Evolutionary conservation across 768 basidiomycete genomes (phyloP), one percentile per base, ranked within the genome.

Genomic region (Trametes cinnabarina): DNA sequence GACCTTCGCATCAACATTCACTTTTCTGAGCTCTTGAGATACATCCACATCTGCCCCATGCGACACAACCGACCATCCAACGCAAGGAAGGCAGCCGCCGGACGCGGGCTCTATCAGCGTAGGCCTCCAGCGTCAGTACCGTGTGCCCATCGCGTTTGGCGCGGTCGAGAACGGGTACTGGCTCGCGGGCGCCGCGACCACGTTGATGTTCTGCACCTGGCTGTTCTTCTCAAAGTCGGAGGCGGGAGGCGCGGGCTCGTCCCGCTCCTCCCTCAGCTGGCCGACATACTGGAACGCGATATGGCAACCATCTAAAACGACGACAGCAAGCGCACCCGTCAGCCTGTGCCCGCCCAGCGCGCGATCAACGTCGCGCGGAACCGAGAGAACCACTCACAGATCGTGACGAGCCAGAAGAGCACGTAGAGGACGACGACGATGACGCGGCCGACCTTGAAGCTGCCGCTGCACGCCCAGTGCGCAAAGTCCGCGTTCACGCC

Each of bases 221-320:
- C 7, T 34, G 52, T 58, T 50, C 47, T 65, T 60, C 55, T 63
- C 63, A 42, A 22, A 11, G 30, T 62, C 60, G 25, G 37, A 10
- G 51, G 22, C n/a, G n/a, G n/a, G 44, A 12, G 47, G 65, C 55
- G 74, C 44, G 9, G 14, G 70, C 67, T 86, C 81, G 39, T 84
- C 44, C 12, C 25, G 70, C 67, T 86, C 81, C 41, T 84, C 81
- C 53, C 74, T 71, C 26, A 84, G 72, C 67, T 86, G 82, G 25
- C 77, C 73, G 23, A 78, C 76, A 61, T 85, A 85, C 66, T 77
- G 73, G 51, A 75, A 73, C 14, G 82, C 78, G 50, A 85, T 76
- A 58, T 82, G 69, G 68, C 77, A 81, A 2, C 76, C 78, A 61
- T 80, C 83, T 86, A 57, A 7, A n/a, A 19, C 22, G 52, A 5